phyloP scores from a whole-genome alignment of 306 rosid species.

The Citrullus colocynthis region DNA sequence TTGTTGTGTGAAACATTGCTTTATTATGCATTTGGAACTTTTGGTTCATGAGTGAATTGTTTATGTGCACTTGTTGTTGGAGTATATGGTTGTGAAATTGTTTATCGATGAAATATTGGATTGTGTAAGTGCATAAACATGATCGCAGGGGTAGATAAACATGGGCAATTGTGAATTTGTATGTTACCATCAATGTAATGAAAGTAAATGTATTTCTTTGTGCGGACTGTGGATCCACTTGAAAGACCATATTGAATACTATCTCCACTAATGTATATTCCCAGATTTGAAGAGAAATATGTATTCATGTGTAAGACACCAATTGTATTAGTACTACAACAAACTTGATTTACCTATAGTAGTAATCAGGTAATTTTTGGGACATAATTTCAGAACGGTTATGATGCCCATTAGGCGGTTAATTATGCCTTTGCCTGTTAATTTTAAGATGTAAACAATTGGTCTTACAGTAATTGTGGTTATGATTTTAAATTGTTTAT shows the following conservation, averaged over 20 bases:
- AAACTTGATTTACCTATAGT: not conserved
- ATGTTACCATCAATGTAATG: not conserved
- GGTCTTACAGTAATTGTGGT: not conserved
- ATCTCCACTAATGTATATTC: not conserved
- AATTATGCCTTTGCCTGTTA: not conserved
- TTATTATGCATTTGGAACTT: not conserved
- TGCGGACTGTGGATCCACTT: not conserved
- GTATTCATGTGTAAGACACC: not conserved
- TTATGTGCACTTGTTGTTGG: not conserved
- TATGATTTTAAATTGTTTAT: not conserved
- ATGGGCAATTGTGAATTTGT: not conserved
- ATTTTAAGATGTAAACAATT: not conserved
- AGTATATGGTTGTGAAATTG: not conserved
- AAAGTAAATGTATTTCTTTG: not conserved
- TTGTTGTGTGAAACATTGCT: not conserved
- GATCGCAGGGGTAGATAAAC: not conserved
- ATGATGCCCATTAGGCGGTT: not conserved
- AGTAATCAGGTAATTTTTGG: not conserved
- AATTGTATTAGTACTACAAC: not conserved
- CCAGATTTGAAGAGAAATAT: not conserved
- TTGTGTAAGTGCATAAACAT: not conserved
- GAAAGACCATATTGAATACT: not conserved
- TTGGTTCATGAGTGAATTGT: not conserved
- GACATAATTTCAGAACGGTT: not conserved
- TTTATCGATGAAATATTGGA: not conserved